Percentiles rank a stretch among this genome's conserved stretches.
Conservation (phyloP, 306 rosid genomes). For the Vigna trinervia region DNA sequence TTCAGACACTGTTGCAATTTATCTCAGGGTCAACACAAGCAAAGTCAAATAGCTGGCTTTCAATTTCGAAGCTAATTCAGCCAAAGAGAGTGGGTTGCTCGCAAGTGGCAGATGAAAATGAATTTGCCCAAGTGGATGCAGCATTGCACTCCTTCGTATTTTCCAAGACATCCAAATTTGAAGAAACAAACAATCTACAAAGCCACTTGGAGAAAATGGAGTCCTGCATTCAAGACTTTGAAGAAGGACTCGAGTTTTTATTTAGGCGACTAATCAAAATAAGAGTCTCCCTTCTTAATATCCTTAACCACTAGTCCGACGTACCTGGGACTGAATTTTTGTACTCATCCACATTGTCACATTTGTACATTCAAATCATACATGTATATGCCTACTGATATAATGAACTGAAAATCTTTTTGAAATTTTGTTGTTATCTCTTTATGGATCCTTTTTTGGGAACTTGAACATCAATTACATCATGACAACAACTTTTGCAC, state of each 20-base stretch:
- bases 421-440: neutral
- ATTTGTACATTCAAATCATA: conserved; percentile 39
- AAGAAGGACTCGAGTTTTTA: conserved; percentile 47
- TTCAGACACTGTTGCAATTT: conserved; percentile 28
- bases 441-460: neutral
- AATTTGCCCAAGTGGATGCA: conserved; percentile 33
- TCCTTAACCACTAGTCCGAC: conserved; percentile 40
- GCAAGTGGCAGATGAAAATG: conserved; percentile 25
- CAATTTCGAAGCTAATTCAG: conserved; percentile 37
- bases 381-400: conserved; percentile 9
- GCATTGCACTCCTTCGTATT: conserved; percentile 17
- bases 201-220: conserved; percentile 44
- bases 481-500: neutral
- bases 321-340: conserved; percentile 11
- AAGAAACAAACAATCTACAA: conserved; percentile 28
- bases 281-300: conserved; percentile 47
- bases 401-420: neutral
- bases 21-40: conserved; percentile 43
- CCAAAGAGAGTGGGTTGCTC: conserved; percentile 29
- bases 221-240: conserved; percentile 44
- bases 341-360: conserved; percentile 17
- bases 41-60: conserved; percentile 31
- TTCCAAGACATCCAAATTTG: conserved; percentile 29
- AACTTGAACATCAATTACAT: neutral
- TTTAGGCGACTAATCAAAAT: conserved; percentile 49